Evolutionary conservation across 495 filamentous ascomycete species (phyloP).

Genomic region (Diplogelasinospora grovesii): DNA sequence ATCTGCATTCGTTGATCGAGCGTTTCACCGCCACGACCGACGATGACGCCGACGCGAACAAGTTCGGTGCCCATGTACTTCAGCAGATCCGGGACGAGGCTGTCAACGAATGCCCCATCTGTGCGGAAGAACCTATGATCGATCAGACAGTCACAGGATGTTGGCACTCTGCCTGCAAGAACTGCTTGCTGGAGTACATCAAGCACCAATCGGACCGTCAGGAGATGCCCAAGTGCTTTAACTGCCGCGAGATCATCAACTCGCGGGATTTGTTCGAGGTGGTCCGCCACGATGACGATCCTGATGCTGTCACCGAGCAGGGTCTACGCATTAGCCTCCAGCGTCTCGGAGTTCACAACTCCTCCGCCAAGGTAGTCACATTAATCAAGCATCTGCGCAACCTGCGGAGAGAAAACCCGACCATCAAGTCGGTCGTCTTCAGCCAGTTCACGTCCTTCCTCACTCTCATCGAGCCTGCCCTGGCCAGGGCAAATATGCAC

Average conservation of each 20-base stretch:
- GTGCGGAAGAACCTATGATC: constrained; percentile 88
- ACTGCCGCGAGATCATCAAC: constrained; percentile 78
- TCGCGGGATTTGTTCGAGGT: constrained; percentile 84
- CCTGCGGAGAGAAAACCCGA: constrained; percentile 51
- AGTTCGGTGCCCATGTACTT: constrained; percentile 81
- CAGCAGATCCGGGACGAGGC: constrained; percentile 85
- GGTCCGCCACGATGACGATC: constrained; percentile 48
- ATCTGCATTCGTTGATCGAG: constrained; percentile 75
- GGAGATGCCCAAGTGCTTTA: constrained; percentile 73
- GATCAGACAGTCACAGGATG: constrained; percentile 91
- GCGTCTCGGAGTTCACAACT: constrained; percentile 61
- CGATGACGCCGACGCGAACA: constrained; percentile 55
- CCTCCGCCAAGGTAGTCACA: constrained; percentile 81
- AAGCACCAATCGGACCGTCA: constrained; percentile 73
- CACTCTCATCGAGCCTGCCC: constrained; percentile 75
- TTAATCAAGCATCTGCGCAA: constrained; percentile 67
- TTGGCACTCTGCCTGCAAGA: constrained; percentile 95
- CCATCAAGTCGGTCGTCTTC: constrained; percentile 88
- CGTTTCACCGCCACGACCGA: constrained; percentile 68
- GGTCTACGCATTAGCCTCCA: constrained; percentile 69
- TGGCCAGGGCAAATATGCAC: constrained; percentile 62
- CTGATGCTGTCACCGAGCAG: constrained; percentile 30
- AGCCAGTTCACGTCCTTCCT: constrained; percentile 97
- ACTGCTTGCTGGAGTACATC: constrained; percentile 81
- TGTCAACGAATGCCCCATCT: constrained; percentile 87